Evolutionary conservation across 257 asterid genomes (phyloP).

Genomic region (Coffea canephora): DNA sequence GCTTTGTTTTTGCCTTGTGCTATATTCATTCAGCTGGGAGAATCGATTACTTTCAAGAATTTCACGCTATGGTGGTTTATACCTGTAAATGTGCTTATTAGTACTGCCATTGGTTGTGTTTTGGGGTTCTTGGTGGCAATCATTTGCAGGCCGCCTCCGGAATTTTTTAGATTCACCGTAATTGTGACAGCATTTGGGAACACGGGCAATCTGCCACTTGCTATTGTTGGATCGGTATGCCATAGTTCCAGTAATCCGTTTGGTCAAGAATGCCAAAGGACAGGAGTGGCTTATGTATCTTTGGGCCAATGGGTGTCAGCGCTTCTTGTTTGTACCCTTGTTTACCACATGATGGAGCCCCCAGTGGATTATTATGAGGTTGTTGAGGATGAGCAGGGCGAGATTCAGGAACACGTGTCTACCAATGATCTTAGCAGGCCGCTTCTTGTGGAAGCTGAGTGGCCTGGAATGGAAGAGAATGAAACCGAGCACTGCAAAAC

Average conservation of each 20-base stretch:
- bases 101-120: conserved; percentile 75
- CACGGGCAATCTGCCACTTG: conserved; percentile 87
- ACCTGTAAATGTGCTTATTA: conserved; percentile 79
- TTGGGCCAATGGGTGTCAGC: conserved; percentile 93
- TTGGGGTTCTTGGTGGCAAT: conserved; percentile 68
- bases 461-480: conserved; percentile 96
- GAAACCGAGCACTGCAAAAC: conserved; percentile 84
- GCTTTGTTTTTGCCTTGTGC: conserved; percentile 81
- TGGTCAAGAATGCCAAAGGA: conserved; percentile 56
- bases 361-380: conserved; percentile 62
- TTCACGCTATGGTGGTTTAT: conserved; percentile 85
- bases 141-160: conserved; percentile 76
- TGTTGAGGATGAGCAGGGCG: conserved; percentile 44
- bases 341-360: conserved; percentile 99
- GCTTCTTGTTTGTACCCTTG: conserved; percentile 86
- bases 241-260: conserved; percentile 62
- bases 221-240: conserved; percentile 85
- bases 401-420: conserved; percentile 48
- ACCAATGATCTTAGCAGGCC: conserved; percentile 72
- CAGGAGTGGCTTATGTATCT: conserved; percentile 85
- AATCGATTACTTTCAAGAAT: conserved; percentile 65
- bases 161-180: conserved; percentile 68
- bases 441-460: conserved; percentile 93
- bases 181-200: conserved; percentile 92
- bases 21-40: conserved; percentile 84